A percentile compares a stretch with the other conserved stretches of the same genome.
Conservation (phyloP, 306 rosid genomes). For the Castanopsis chinensis region DNA sequence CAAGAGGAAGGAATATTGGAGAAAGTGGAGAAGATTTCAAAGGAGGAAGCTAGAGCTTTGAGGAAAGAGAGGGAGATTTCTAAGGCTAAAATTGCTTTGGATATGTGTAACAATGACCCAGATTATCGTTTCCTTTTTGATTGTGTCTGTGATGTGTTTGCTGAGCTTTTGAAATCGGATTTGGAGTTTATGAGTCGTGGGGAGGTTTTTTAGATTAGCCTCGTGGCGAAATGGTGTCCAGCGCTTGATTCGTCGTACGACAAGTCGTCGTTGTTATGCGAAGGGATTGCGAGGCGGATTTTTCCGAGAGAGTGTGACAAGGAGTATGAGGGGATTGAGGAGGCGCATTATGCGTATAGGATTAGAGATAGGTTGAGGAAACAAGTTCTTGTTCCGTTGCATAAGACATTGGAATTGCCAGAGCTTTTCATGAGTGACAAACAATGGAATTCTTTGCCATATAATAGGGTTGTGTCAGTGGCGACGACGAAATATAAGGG, state of each 20-base stretch:
- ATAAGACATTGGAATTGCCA: conserved; percentile 6
- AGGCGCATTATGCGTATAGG: neutral
- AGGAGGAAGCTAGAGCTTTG: neutral
- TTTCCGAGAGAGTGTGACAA: neutral
- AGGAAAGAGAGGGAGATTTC: conserved; percentile 4
- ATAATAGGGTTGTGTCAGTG: conserved; percentile 30
- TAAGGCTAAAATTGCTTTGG: conserved; percentile 8
- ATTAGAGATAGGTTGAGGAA: conserved; percentile 7
- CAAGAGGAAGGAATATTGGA: too few species aligned
- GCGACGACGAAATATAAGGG: conserved; percentile 36
- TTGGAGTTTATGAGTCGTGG: neutral
- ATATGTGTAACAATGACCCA: neutral
- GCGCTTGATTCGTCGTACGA: conserved; percentile 9
- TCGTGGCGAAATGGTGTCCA: conserved; percentile 20
- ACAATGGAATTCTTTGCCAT: conserved; percentile 11
- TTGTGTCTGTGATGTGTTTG: conserved; percentile 5
- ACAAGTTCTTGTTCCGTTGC: conserved; percentile 3
- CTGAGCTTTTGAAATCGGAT: neutral
- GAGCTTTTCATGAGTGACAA: conserved; percentile 20
- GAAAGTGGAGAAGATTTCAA: neutral
- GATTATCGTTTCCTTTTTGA: neutral
- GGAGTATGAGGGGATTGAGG: conserved; percentile 7
- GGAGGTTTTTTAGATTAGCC: neutral
- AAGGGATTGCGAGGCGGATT: conserved; percentile 14
- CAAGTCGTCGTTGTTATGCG: neutral